Conservation (phyloP, 2,329 filamentous ascomycete species). For the Calonectria ilicicola region DNA sequence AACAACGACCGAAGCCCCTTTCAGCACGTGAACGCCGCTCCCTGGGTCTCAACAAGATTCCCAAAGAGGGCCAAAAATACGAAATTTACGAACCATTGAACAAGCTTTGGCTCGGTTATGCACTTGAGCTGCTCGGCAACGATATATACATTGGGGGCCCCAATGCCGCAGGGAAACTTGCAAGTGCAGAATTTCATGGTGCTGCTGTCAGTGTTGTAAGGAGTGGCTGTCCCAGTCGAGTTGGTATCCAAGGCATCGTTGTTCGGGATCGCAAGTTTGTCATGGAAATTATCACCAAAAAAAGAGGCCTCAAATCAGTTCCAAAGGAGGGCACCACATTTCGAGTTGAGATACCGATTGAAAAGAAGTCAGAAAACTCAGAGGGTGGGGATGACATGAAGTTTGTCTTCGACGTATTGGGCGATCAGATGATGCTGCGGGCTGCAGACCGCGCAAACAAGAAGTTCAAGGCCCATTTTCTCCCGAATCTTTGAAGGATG, state of each 20-base stretch:
- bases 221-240: slow-evolving; percentile 82
- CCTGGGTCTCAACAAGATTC: slow-evolving; percentile 80
- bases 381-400: slow-evolving; percentile 37
- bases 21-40: slow-evolving; percentile 83
- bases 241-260: slow-evolving; percentile 88
- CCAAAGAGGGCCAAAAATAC: slow-evolving; percentile 72
- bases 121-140: slow-evolving; percentile 81
- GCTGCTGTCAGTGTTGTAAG: slow-evolving; percentile 85
- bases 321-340: slow-evolving; percentile 95
- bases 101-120: slow-evolving; percentile 85
- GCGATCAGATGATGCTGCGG: slow-evolving; percentile 86
- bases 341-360: slow-evolving; percentile 73
- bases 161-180: slow-evolving; percentile 77
- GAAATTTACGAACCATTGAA: slow-evolving; percentile 82
- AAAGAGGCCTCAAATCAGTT: slow-evolving; percentile 78
- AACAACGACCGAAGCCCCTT: slow-evolving; percentile 73
- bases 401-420: slow-evolving; percentile 86
- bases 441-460: slow-evolving; percentile 88
- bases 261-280: slow-evolving; percentile 88
- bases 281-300: slow-evolving; percentile 84
- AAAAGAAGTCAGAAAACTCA: slow-evolving; percentile 23
- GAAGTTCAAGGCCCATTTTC: slow-evolving; percentile 90
- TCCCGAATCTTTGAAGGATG: slow-evolving; percentile 74
- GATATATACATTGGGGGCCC: slow-evolving; percentile 68
- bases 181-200: slow-evolving; percentile 91